A percentile compares a stretch with the other conserved stretches of the same genome.
Conservation (phyloP, 1,284 basidiomycete genomes). For the Irpex lacteus region DNA sequence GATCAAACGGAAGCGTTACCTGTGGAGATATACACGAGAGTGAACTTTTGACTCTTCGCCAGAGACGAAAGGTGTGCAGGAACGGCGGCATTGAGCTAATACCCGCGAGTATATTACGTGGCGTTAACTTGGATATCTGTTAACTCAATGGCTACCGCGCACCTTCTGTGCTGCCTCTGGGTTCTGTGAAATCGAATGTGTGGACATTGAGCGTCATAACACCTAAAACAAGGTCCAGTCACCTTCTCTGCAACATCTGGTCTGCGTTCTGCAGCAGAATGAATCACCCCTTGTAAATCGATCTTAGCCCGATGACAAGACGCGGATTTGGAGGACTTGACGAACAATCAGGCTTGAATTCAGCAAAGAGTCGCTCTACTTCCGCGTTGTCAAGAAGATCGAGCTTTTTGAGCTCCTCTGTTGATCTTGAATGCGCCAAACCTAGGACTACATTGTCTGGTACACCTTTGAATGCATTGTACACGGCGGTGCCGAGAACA, state of each 20-base stretch:
- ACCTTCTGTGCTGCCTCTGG: constrained; percentile 65
- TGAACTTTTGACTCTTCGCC: constrained; percentile 53
- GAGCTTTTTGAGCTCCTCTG: constrained; percentile 50
- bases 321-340: not conserved
- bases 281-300: constrained; percentile 62
- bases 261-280: constrained; percentile 82
- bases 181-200: constrained; percentile 38
- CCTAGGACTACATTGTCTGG: constrained; percentile 46
- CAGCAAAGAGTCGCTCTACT: constrained; percentile 47
- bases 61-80: constrained; percentile 62
- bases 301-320: not conserved
- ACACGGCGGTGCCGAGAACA: constrained; percentile 68
- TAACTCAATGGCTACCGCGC: constrained; percentile 11
- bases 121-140: not conserved
- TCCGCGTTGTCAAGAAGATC: constrained; percentile 56
- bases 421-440: constrained; percentile 60
- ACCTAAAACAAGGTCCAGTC: not conserved
- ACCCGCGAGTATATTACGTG: not conserved
- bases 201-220: not conserved
- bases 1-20: constrained; percentile 38
- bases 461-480: constrained; percentile 51
- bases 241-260: constrained; percentile 84
- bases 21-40: constrained; percentile 75
- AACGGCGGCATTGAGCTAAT: constrained; percentile 67
- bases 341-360: constrained; percentile 67